Evolutionary conservation across 176 grass and related monocot species (phyloP).

Genomic region (Lolium perenne): DNA sequence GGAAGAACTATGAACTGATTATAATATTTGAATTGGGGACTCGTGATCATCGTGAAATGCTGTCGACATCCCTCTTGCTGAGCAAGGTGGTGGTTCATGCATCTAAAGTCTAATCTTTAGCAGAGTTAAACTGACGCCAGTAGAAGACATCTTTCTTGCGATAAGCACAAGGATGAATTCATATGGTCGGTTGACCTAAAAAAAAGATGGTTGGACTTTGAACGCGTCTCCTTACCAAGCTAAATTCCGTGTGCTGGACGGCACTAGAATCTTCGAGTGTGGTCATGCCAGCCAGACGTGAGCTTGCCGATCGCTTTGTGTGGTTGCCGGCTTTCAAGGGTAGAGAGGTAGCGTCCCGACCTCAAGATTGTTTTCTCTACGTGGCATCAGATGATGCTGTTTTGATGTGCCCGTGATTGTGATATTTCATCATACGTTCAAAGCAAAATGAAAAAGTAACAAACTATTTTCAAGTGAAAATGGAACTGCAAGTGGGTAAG

Average conservation of each 20-base stretch:
- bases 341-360: neutral
- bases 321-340: neutral
- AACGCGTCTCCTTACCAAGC: neutral
- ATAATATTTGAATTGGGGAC: neutral
- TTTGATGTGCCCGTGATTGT: too few species aligned
- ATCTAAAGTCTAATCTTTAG: neutral
- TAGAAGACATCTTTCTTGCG: neutral
- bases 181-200: neutral
- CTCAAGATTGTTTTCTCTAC: neutral
- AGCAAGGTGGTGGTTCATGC: neutral
- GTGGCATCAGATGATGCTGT: too few species aligned
- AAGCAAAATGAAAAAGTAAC: neutral
- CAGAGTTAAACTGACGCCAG: neutral
- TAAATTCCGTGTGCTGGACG: neutral
- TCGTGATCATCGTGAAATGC: neutral
- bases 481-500: too few species aligned
- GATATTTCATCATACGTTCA: neutral
- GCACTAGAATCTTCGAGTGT: neutral
- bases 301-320: neutral
- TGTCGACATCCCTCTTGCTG: neutral
- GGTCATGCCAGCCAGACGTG: neutral
- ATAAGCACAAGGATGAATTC: neutral
- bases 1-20: neutral
- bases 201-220: neutral
- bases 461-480: too few species aligned